phyloP scores from a whole-genome alignment of 2,329 filamentous ascomycete species.

The Colletotrichum tamarilloi region DNA sequence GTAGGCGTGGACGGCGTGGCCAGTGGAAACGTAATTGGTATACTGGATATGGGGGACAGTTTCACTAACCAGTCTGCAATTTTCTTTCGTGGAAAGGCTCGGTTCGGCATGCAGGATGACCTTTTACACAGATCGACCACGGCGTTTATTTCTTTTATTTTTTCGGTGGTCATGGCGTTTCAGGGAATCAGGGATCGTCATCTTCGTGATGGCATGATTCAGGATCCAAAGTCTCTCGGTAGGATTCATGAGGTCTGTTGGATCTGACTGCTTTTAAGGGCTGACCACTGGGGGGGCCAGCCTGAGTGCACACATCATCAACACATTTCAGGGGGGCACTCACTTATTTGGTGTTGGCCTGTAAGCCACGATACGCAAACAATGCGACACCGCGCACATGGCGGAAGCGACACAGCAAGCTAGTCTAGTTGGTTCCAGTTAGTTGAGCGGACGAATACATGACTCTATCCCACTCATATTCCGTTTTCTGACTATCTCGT shows the following conservation, averaged over 20 bases:
- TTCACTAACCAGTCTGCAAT: neutral
- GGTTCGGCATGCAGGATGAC: neutral
- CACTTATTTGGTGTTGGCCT: neutral
- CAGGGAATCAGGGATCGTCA: constrained; percentile 1
- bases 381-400: neutral
- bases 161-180: constrained; percentile 11
- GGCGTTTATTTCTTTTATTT: neutral
- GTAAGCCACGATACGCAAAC: neutral
- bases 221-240: neutral
- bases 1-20: no score
- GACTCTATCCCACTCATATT: constrained; percentile 13
- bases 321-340: neutral
- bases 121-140: neutral
- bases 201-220: constrained; percentile 11
- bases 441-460: constrained; percentile 17
- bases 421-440: constrained; percentile 8
- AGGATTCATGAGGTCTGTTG: neutral
- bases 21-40: neutral
- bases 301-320: neutral
- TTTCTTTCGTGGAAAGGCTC: constrained; percentile 1
- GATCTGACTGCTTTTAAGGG: neutral
- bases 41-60: no score
- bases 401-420: constrained; percentile 1
- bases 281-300: neutral
- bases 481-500: no score